These are phyloP conservation scores for Daldinia caldariorum DNA, from an alignment of 495 filamentous ascomycete species.

Conservation along the genomic window DNA sequence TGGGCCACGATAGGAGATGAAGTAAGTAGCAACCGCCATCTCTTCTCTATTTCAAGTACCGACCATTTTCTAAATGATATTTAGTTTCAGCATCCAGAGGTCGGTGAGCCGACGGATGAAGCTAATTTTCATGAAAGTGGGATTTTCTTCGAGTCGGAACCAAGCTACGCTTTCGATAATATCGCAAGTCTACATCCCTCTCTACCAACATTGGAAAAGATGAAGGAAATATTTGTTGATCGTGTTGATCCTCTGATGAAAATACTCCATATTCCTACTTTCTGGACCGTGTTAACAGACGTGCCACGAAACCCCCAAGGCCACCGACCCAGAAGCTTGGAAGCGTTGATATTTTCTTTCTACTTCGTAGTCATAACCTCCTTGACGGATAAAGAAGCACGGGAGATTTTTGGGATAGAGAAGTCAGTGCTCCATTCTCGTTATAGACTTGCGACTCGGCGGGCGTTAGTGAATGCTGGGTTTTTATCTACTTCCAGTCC, in stretches of 20 bases:
- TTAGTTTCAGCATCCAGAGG: constrained; percentile 28
- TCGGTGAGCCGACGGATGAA: constrained; percentile 21
- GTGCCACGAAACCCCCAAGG: constrained; percentile 44
- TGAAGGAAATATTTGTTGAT: constrained; percentile 62
- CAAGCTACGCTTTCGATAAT: constrained; percentile 50
- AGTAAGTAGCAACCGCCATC: constrained; percentile 9
- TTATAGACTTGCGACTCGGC: constrained; percentile 56
- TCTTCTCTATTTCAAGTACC: not conserved
- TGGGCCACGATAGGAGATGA: constrained; percentile 28
- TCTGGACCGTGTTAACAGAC: constrained; percentile 58
- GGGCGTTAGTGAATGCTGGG: constrained; percentile 59
- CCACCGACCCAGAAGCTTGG: constrained; percentile 50
- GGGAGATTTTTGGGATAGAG: constrained; percentile 54
- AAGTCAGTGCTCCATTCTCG: constrained; percentile 53
- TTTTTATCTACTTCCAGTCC: constrained; percentile 44
- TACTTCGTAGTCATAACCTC: constrained; percentile 57
- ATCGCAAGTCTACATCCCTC: constrained; percentile 43
- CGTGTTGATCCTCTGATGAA: constrained; percentile 65
- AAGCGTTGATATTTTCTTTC: constrained; percentile 62
- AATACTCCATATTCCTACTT: constrained; percentile 62
- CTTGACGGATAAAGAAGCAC: constrained; percentile 52
- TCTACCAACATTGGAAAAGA: constrained; percentile 35
- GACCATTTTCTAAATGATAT: not conserved
- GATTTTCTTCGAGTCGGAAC: constrained; percentile 46
- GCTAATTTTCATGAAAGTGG: constrained; percentile 4